These are phyloP conservation scores for Cytospora chrysosperma DNA, from an alignment of 2,329 filamentous ascomycete species.

Conservation along the genomic window DNA sequence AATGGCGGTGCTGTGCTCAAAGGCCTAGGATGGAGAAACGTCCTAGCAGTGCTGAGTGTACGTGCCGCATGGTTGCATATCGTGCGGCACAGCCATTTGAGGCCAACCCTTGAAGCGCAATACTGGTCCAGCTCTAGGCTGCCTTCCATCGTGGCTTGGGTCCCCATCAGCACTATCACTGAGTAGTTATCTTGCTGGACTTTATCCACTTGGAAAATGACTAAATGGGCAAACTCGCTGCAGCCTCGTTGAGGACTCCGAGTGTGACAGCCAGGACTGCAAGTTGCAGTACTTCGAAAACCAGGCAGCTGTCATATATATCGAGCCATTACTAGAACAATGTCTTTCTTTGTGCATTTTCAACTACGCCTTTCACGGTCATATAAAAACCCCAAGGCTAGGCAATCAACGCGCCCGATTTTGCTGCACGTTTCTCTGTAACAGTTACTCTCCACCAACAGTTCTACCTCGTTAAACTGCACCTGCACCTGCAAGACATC, in stretches of 20 bases:
- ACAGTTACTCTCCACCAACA: conserved; percentile 1
- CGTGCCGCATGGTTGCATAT: conserved; percentile 6
- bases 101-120: conserved; percentile 1
- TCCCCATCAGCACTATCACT: neutral
- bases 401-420: conserved; percentile 17
- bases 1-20: neutral
- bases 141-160: conserved; percentile 3
- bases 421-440: conserved; percentile 3
- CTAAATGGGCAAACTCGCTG: neutral
- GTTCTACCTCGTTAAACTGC: neutral
- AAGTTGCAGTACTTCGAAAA: neutral
- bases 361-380: neutral
- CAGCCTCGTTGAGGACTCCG: conserved; percentile 17
- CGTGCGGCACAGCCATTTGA: conserved; percentile 9
- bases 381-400: conserved; percentile 15
- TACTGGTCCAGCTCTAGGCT: conserved; percentile 9
- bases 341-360: conserved; percentile 4
- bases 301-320: conserved; percentile 16
- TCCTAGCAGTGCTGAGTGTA: neutral
- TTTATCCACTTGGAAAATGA: conserved; percentile 13
- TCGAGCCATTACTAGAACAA: conserved; percentile 1
- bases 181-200: neutral
- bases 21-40: neutral
- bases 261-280: conserved; percentile 9
- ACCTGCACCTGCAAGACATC: conserved; percentile 13